Evolutionary conservation across 2,329 filamentous ascomycete species (phyloP).

Genomic region (Fusarium poae): DNA sequence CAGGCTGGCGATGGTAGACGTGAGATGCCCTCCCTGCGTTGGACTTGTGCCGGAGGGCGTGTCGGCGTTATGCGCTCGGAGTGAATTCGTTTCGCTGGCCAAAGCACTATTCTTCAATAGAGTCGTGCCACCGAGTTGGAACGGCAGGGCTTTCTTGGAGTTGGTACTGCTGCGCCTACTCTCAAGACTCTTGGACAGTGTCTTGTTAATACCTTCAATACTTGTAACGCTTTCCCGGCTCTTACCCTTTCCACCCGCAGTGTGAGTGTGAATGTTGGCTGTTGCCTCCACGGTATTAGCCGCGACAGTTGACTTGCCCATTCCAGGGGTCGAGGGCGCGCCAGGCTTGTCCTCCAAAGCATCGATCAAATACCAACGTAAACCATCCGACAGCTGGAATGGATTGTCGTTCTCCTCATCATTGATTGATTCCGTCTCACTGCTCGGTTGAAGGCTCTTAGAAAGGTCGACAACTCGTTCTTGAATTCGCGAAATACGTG

Average conservation of each 20-base stretch:
- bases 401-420: conserved; percentile 92
- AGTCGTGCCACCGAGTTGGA: conserved; percentile 59
- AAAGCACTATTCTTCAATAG: conserved; percentile 64
- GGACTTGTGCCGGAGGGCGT: conserved; percentile 59
- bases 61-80: conserved; percentile 63
- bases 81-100: conserved; percentile 70
- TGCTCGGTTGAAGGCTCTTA: conserved; percentile 72
- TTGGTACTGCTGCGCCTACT: conserved; percentile 89
- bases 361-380: conserved; percentile 97
- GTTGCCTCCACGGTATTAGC: conserved; percentile 88
- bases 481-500: conserved; percentile 90
- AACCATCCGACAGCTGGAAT: conserved; percentile 93
- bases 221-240: conserved; percentile 63
- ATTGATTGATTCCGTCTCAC: conserved; percentile 64
- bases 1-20: conserved; percentile 40
- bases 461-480: conserved; percentile 94
- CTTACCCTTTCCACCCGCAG: conserved; percentile 60
- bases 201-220: conserved; percentile 81
- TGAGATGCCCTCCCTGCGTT: conserved; percentile 52
- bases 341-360: conserved; percentile 92
- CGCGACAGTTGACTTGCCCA: conserved; percentile 92
- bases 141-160: conserved; percentile 80
- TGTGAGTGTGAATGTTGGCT: conserved; percentile 74
- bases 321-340: conserved; percentile 90
- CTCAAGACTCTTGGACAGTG: conserved; percentile 87